Evolutionary conservation across 148 eudicot genomes (phyloP), one percentile per base, ranked within the genome.

Genomic region (Silene uniflora): DNA sequence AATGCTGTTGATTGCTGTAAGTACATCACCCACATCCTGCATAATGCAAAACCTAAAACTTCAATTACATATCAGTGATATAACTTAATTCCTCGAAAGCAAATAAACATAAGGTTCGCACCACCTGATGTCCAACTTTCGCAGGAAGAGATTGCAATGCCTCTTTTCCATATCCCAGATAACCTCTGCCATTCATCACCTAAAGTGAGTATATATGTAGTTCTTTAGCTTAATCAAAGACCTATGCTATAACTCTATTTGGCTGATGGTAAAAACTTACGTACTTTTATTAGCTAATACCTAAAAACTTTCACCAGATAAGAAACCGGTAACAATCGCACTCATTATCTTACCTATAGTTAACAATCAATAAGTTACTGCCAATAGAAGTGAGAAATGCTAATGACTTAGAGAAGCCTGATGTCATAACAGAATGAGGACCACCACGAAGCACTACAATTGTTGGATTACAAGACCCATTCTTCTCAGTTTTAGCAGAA

Each of bases 101-200:
- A 35, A 23, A 56, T 0, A 44, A 74, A 64, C 67, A 74, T 18
- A 69, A 75, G 78, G 60, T 68, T 58, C 44, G 56, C 44, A 73
- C 75, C 69, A 94, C 98, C 98, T 90, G 98, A 68, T 80, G 76
- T 74, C 98, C 98, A 67, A 86, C 67, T 78, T 89, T 90, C 49
- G 97, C 97, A 0, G 92, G 97, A 80, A 94, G 96, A 85, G 98
- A 90, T 77, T 94, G 98, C 83, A 94, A 75, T 67, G 97, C 93
- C 82, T 90, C 98, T 82, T 94, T 97, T 71, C 98, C 98, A 83
- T 90, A 94, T 65, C 98, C 98, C 63, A 94, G 68, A 17, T 97
- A 94, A 58, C 98, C 98, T 84, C 98, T 94, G 83, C 42, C 74
- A 88, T 42, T 67, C 73, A 67, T 69, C 24, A 54, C 64, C 62